Conservation (phyloP, 305 asterid species). For the Solanum hybrid region DNA sequence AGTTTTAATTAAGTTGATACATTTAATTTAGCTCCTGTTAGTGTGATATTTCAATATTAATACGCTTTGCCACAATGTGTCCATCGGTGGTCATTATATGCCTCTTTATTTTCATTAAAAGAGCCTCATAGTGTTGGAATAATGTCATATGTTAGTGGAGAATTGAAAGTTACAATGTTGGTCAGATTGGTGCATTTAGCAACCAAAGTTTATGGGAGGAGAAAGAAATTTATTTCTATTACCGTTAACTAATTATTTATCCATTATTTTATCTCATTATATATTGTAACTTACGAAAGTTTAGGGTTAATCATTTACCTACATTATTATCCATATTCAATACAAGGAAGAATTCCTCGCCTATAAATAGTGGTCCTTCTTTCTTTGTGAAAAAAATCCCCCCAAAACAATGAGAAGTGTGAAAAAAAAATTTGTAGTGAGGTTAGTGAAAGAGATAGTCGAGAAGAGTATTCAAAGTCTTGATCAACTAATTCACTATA, state of each 20-base stretch:
- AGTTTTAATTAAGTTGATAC: background rate
- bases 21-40: background rate
- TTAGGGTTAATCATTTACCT: background rate
- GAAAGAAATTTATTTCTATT: background rate
- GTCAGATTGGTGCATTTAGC: background rate
- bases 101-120: background rate
- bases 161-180: background rate
- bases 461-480: background rate
- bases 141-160: background rate
- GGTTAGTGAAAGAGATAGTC: background rate
- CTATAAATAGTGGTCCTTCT: background rate
- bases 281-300: background rate
- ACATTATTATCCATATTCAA: background rate
- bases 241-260: background rate
- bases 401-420: background rate
- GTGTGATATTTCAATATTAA: background rate
- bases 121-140: background rate
- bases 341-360: background rate
- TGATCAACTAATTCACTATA: too few species aligned
- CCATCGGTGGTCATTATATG: background rate
- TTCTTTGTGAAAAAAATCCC: background rate
- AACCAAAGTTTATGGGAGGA: background rate
- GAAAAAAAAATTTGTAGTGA: background rate
- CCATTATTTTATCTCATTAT: background rate
- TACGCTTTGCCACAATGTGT: background rate